Evolutionary conservation across 1,284 basidiomycete species (phyloP), one percentile per base, ranked within the genome.

Genomic region (Sutorius eximius): DNA sequence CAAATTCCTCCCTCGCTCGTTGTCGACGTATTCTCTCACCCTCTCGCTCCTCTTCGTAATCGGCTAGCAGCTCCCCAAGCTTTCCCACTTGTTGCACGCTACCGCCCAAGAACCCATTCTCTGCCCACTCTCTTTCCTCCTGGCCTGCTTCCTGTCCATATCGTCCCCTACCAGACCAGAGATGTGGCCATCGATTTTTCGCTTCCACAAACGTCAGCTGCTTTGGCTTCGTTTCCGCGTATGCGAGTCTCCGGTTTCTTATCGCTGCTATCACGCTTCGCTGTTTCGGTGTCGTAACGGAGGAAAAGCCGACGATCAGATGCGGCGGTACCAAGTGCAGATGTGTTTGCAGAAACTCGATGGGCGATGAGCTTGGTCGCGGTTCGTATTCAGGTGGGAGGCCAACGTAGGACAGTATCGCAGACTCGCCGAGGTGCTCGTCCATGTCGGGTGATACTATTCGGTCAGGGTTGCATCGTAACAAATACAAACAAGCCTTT

Each of bases 1-100:
- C 69, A 55, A 83, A 81, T 9, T 77, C 78, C 12, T 79, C 75
- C 29, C 67, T 71, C 16, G 69, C 71, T 24, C 27, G 53, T 49
- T 73, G 71, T 52, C 80, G 64, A 53, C 84, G 73, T n/a, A 82
- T 69, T 30, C 83, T 74, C 61, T 89, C 83, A 1, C 79, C 81
- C 65, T 83, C 83, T 56, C 89, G 77, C 66, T 90, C 89, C 61
- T 88, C 88, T 61, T 89, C 89, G 60, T 88, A 90, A 7, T 77
- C 82, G 3, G 79, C 82, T 7, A 92, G 71, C 12, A 92, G 73
- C 13, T 70, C 67, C 0, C 83, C 89, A 8, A 91, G 71, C 59
- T 87, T 89, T 37, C 86, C 87, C 16, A 91, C 79, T 59, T 86
- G 81, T 53, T 82, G 81, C 41, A 72, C 75, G 10, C 64, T 62